Base-by-base conservation (phyloP, 2,329 filamentous ascomycete genomes). In the Hansfordia pulvinata region DNA sequence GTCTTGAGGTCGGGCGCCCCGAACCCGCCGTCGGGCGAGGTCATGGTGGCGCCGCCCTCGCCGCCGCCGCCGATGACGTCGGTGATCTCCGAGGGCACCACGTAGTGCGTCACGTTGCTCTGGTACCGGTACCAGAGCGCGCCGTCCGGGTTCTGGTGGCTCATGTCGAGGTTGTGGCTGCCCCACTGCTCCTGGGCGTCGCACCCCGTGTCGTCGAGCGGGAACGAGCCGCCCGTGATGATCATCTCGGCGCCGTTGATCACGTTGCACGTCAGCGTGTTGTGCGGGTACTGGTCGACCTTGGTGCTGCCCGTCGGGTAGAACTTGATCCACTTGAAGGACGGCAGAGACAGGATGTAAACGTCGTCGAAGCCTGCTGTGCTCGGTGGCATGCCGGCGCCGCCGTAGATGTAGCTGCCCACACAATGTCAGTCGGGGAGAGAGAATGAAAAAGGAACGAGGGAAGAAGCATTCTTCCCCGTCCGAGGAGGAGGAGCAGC, bases 261-360 rank as follows among this genome's bases (percentile, higher is more conserved):
- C 16, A 76, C 62, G 39, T 70, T 69, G 41, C 70, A 76, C 19
- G 58, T 65, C 16, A 71, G 52, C 15, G 62, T 64, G 42, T 74
- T 61, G 35, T 71, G 67, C 10, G 58, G 59, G 19, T 51, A 53
- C 20, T 40, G 42, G 17, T 57, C 51, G 1, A 53, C 55, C 10
- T 43, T 41, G 30, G 56, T 49, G 25, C 41, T 40, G 29, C 54
- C 46, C 23, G 46, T 47, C 9, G 60, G 62, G 29, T 58, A 66
- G 36, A 62, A 55, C 34, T 65, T 67, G 34, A 74, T 65, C 72
- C 72, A 78, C 4, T 56, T 65, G 44, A 77, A 78, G 2, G 67
- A 64, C 2, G 72, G 73, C 10, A 78, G 52, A 6, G 63, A 62
- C 12, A 77, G 54, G 29, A 76, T 65, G 38, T 73, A 77, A 29